Evolutionary conservation across 2,329 filamentous ascomycete species (phyloP), one percentile per base, ranked within the genome.

Genomic region (Cercospora sesami): DNA sequence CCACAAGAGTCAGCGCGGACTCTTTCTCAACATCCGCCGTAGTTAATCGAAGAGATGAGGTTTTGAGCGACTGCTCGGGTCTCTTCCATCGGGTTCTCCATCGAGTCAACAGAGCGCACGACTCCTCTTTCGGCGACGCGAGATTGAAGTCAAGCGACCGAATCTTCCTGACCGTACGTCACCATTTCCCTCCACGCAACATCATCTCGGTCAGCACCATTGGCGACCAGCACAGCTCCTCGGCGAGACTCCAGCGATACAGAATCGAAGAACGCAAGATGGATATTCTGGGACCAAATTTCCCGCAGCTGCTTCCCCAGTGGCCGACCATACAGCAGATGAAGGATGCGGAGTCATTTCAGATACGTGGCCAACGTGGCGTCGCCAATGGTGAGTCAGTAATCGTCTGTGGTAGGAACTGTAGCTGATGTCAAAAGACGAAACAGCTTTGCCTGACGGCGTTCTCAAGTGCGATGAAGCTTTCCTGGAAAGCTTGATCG

Each of bases 201-300:
- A 36, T 10, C 33, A 36, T 5, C 33, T 36, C 10, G 1, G 9
- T 36, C 33, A 10, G 33, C 12, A 10, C 33, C 8, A 14, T 21
- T 14, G 45, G 10, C 9, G 3, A 23, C 8, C 9, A 10, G 45
- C 9, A 51, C 18, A 51, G 18, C n/a, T 4, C 8, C 4, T 21
- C 30, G 51, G 23, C 18, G 21, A 3, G 5, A 28, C 39, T n/a
- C 23, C 23, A 14, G 23, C 26, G 18, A 7, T 57, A 55, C 51
- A 14, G 36, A 31, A 26, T 42, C 30, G n/a, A 42, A 36, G 58
- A 5, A 48, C 3, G 28, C 66, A 58, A 58, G 16, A 65, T 68
- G 58, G 65, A 69, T 33, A 65, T 59, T 21, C 26, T 68, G 26
- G 36, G 53, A 45, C 36, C 58, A 23, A 70, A 68, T 39, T 66